Conservation (phyloP, 2,329 filamentous ascomycete species). For the Geosmithia morbida region DNA sequence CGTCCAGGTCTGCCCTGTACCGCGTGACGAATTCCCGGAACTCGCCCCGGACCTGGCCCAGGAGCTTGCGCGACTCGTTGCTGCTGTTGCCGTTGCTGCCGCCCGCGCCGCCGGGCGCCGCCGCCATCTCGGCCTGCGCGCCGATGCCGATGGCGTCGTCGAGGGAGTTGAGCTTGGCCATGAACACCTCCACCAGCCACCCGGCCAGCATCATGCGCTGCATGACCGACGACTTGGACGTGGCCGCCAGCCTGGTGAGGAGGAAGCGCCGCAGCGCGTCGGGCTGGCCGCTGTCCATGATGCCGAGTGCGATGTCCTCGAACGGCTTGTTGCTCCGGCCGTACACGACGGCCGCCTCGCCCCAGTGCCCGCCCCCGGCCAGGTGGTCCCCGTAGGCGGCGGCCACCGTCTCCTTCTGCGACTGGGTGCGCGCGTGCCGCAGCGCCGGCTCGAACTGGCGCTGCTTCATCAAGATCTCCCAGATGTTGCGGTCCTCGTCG, state of each 20-base stretch:
- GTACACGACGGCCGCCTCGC: conserved; percentile 79
- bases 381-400: conserved; percentile 86
- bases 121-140: conserved; percentile 60
- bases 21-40: conserved; percentile 79
- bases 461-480: conserved; percentile 80
- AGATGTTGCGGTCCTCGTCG: conserved; percentile 84
- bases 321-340: conserved; percentile 95
- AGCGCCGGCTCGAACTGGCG: conserved; percentile 83
- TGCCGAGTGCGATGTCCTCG: conserved; percentile 81
- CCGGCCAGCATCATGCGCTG: conserved; percentile 89
- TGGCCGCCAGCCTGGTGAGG: conserved; percentile 63
- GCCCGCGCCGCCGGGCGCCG: too few species aligned
- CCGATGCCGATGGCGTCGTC: conserved; percentile 70
- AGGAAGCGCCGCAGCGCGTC: conserved; percentile 88
- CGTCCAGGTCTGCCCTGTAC: conserved; percentile 77
- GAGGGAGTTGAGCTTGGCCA: conserved; percentile 89
- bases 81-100: conserved; percentile 52
- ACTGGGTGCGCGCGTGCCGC: conserved; percentile 63
- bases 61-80: conserved; percentile 55
- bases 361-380: conserved; percentile 64
- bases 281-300: conserved; percentile 81
- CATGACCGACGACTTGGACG: conserved; percentile 78
- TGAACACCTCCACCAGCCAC: conserved; percentile 92
- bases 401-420: conserved; percentile 82
- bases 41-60: conserved; percentile 57